phyloP scores from a whole-genome alignment of 495 filamentous ascomycete species.

The Chaetomidium leptoderma region DNA sequence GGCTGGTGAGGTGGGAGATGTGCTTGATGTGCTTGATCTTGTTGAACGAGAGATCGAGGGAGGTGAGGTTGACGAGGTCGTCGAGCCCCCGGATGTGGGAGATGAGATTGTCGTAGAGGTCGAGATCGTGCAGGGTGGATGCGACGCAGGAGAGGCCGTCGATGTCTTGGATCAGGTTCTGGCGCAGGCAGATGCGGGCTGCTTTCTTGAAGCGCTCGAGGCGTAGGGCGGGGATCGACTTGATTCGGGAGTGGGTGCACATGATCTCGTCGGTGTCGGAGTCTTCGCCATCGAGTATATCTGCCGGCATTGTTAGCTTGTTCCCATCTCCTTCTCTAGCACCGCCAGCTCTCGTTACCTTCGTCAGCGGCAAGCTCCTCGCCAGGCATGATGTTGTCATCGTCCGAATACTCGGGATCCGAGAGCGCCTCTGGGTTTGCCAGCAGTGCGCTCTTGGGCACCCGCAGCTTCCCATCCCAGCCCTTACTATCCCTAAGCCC shows the following conservation, averaged over 20 bases:
- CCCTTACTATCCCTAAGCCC: constrained; percentile 62
- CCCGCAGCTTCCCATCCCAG: constrained; percentile 88
- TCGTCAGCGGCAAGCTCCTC: constrained; percentile 80
- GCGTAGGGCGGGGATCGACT: constrained; percentile 69
- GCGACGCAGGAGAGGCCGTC: constrained; percentile 63
- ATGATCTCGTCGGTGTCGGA: constrained; percentile 72
- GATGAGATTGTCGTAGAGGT: constrained; percentile 98
- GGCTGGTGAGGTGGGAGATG: constrained; percentile 68
- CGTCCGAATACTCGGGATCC: constrained; percentile 80
- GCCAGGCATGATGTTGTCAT: constrained; percentile 67
- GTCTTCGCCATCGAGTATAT: constrained; percentile 52
- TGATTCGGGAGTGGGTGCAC: constrained; percentile 77
- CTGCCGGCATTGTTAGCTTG: constrained; percentile 26
- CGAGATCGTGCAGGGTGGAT: constrained; percentile 69
- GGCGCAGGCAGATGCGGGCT: constrained; percentile 81
- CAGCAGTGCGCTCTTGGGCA: constrained; percentile 58
- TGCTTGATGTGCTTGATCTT: constrained; percentile 99
- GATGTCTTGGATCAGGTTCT: constrained; percentile 82
- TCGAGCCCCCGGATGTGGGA: constrained; percentile 81
- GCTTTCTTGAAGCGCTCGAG: constrained; percentile 79
- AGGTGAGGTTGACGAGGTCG: constrained; percentile 65
- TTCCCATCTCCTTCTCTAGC: background rate
- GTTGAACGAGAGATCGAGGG: constrained; percentile 92
- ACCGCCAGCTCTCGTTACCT: constrained; percentile 45
- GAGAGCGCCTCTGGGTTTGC: constrained; percentile 73